A percentile compares a stretch with the other conserved stretches of the same genome.
These are phyloP conservation scores for Bacterosira constricta DNA, from an alignment of 108 stramenopile species.

Conservation along the genomic window DNA sequence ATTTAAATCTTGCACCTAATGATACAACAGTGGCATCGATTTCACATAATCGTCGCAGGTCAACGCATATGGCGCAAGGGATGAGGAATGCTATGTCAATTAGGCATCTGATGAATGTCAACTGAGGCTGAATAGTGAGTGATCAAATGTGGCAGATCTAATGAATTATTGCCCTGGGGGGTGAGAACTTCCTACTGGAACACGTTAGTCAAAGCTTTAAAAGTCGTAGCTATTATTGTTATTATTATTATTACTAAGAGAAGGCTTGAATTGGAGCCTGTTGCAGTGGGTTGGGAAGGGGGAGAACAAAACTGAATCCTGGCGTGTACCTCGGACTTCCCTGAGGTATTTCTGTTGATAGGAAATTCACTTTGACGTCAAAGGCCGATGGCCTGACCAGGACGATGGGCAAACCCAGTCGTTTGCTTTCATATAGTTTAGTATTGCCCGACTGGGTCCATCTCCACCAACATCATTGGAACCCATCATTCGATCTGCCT, in stretches of 20 bases:
- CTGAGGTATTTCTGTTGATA: no score
- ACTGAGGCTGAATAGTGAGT: background rate
- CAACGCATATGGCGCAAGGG: slow-evolving; percentile 12
- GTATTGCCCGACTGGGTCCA: slow-evolving; percentile 77
- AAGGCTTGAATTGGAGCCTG: no score
- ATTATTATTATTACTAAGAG: slow-evolving; percentile 25
- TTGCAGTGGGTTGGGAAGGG: no score
- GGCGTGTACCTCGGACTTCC: no score
- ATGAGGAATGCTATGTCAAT: slow-evolving; percentile 1
- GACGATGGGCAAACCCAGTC: slow-evolving; percentile 59
- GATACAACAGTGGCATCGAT: slow-evolving; percentile 1
- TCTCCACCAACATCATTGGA: slow-evolving; percentile 84
- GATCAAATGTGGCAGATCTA: background rate
- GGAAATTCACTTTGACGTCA: slow-evolving; percentile 61
- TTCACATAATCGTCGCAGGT: slow-evolving; percentile 36
- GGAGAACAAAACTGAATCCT: no score
- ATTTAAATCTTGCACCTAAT: background rate
- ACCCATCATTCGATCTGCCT: slow-evolving; percentile 82
- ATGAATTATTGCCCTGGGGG: no score
- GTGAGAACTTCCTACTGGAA: no score
- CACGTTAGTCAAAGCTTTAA: no score
- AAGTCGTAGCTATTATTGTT: no score
- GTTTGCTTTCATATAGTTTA: slow-evolving; percentile 73
- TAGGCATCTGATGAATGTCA: slow-evolving; percentile 18
- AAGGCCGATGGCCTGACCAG: slow-evolving; percentile 83